Base-by-base conservation (phyloP, 2,329 filamentous ascomycete species). In the Neospermospora avenae region DNA sequence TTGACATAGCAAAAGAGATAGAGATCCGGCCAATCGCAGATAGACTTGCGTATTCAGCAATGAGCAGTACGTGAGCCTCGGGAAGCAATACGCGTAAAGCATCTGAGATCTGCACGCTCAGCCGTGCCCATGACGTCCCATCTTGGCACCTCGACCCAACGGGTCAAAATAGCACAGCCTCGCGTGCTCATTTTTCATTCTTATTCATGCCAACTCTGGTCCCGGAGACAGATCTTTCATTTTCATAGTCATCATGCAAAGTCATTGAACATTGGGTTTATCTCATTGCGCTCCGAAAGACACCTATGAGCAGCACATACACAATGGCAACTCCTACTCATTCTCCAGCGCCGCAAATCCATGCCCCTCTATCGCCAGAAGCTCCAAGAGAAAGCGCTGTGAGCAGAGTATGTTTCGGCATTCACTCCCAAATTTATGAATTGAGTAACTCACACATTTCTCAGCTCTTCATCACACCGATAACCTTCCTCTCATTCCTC, bases 401-500 rank as follows among this genome's bases (percentile, higher is more conserved):
- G 24, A 60, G 55, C n/a, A 63, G 68, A 61, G 69, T 71, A 62
- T 25, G 67, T 51, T n/a, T 3, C 22, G 24, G 16, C 22, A 22
- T 14, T 28, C 4, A 18, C 5, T 18, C n/a, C n/a, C n/a, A n/a
- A n/a, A n/a, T n/a, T n/a, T n/a, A n/a, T n/a, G n/a, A n/a, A n/a
- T n/a, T n/a, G n/a, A n/a, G n/a, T n/a, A n/a, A n/a, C n/a, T n/a
- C n/a, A n/a, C n/a, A n/a, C n/a, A 45, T 2, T 0, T 16, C 1
- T 48, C 22, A 73, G 71, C 58, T 73, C 8, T 48, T 72, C n/a
- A 69, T 73, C 20, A 59, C 71, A 5, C 71, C 71, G 0, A 53
- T 73, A 37, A 67, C 66, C 18, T 73, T 73, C 61, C 16, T 73
- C 51, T 71, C 70, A 42, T 73, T 73, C 63, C 65, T 73, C 62